These are phyloP conservation scores for Suhomyces guaymorum DNA, from an alignment of 1,139 yeast species.

Conservation along the genomic window DNA sequence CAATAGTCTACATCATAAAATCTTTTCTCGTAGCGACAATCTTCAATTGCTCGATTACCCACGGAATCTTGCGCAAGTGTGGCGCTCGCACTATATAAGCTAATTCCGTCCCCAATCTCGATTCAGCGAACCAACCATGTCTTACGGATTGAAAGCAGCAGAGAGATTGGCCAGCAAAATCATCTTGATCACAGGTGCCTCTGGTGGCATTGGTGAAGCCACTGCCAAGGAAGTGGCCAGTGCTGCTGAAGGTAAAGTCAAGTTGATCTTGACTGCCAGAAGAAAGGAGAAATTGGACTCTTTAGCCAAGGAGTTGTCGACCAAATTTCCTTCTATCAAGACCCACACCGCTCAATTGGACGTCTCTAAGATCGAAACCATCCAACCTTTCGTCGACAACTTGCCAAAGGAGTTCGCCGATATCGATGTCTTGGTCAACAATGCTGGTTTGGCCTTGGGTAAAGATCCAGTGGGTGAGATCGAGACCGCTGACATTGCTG, in stretches of 20 bases:
- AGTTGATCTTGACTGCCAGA: conserved; percentile 45
- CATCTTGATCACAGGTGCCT: conserved; percentile 72
- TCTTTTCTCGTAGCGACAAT: too few relatives aligned
- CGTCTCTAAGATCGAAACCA: conserved; percentile 37
- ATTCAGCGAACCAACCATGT: too few relatives aligned
- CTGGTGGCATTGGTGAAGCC: conserved; percentile 60
- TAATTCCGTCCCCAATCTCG: too few relatives aligned
- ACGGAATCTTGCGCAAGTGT: too few relatives aligned
- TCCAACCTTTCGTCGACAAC: conserved; percentile 31
- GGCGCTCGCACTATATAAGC: too few relatives aligned
- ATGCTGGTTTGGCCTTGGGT: conserved; percentile 48
- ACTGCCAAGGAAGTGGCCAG: conserved; percentile 43
- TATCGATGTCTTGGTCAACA: conserved; percentile 42
- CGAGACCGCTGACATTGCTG: conserved; percentile 31
- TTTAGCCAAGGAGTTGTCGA: conserved; percentile 28
- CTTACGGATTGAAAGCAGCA: conserved; percentile 55
- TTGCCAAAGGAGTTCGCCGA: conserved; percentile 40
- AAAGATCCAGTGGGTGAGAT: conserved; percentile 40
- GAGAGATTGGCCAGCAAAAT: conserved; percentile 62
- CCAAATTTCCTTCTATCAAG: conserved; percentile 28
- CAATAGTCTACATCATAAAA: conserved; percentile 1
- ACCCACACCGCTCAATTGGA: conserved; percentile 33
- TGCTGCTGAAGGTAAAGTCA: conserved; percentile 41
- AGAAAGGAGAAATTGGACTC: conserved; percentile 39
- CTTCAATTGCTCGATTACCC: too few relatives aligned